A percentile compares a stretch with the other conserved stretches of the same genome.
These are phyloP conservation scores for Vickermania ingenoplastis DNA, from an alignment of 208 protist species.

Conservation along the genomic window DNA sequence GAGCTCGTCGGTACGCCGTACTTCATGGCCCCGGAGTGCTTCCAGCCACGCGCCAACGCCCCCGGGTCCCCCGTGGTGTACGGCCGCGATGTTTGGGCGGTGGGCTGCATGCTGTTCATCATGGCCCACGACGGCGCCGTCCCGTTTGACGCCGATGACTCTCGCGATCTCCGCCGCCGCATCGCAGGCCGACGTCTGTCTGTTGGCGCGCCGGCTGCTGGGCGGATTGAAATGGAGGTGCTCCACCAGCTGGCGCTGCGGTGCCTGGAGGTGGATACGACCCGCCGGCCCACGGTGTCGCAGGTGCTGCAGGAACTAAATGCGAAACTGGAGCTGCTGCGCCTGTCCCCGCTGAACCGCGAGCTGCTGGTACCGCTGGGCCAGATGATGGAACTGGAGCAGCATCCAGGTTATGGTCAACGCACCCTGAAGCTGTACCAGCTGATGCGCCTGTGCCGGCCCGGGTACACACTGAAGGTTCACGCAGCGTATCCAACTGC, in stretches of 20 bases:
- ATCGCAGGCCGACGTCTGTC: neutral
- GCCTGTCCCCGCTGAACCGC: neutral
- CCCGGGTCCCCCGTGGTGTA: neutral
- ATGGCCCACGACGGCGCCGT: constrained; percentile 12
- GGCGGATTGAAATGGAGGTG: neutral
- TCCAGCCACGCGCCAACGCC: no score
- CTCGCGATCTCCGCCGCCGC: neutral
- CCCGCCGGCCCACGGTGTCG: constrained; percentile 7
- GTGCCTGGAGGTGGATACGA: constrained; percentile 11
- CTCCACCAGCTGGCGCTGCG: constrained; percentile 16
- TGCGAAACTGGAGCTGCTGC: neutral
- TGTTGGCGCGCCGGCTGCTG: neutral
- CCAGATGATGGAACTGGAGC: neutral
- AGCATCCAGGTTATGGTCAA: no score
- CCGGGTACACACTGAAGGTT: neutral
- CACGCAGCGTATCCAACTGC: neutral
- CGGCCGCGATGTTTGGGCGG: constrained; percentile 25
- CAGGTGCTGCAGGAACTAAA: constrained; percentile 4
- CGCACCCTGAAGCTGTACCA: neutral
- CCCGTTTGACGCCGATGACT: constrained; percentile 11
- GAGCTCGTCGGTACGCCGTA: constrained; percentile 21
- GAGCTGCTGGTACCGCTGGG: neutral
- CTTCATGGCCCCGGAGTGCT: constrained; percentile 40
- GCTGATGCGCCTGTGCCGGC: neutral
- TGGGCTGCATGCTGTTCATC: constrained; percentile 24